Conservation (phyloP, 78 protist genomes). For the Dictyostelium citrinum region DNA sequence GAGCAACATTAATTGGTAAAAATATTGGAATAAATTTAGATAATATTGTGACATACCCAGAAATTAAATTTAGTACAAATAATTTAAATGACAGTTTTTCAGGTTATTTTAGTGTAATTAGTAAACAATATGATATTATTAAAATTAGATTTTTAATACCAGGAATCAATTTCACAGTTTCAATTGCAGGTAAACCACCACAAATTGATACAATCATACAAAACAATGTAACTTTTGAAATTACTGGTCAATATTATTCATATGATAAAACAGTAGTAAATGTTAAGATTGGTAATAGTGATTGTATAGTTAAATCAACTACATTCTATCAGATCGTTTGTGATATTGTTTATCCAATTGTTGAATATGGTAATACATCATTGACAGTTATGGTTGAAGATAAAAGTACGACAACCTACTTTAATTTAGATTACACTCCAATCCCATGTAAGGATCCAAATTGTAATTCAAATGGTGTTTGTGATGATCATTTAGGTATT, state of each 20-base stretch:
- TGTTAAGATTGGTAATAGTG: not conserved
- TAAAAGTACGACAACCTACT: too few species aligned
- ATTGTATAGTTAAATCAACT: not conserved
- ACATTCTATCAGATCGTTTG: not conserved
- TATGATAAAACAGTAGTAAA: not conserved
- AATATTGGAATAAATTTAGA: not conserved
- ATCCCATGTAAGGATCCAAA: not conserved
- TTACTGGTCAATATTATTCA: not conserved
- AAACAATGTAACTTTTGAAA: not conserved
- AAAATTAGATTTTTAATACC: not conserved
- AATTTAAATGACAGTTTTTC: not conserved
- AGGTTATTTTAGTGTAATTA: not conserved
- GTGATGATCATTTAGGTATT: not conserved
- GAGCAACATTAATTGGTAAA: not conserved
- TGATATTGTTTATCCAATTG: not conserved
- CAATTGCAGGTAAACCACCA: not conserved
- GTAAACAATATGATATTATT: not conserved
- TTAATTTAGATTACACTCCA: not conserved
- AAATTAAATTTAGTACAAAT: not conserved
- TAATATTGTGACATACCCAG: not conserved
- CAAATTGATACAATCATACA: not conserved
- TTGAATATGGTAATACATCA: not conserved
- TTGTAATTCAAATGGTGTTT: not conserved
- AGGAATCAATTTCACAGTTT: not conserved
- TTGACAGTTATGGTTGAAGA: not conserved